Percentiles rank a stretch among this genome's conserved stretches.
Conservation (phyloP, 768 basidiomycete genomes). For the Boletus subcaerulescens region DNA sequence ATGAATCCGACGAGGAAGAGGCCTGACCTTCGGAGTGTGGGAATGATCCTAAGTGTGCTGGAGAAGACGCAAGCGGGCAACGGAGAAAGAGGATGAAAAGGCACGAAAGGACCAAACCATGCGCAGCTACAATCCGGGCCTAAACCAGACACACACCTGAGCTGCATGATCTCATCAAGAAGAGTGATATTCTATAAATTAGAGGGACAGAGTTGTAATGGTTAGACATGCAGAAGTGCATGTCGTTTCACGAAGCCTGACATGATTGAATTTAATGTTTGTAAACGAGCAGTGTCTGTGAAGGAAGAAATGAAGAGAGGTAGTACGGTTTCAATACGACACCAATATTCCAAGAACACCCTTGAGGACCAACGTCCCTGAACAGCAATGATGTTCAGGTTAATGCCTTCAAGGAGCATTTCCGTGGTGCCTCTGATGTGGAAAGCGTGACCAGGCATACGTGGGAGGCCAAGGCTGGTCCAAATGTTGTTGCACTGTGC, state of each 20-base stretch:
- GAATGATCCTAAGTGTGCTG: no score
- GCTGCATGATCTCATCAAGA: neutral
- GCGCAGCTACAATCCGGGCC: neutral
- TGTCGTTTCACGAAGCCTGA: no score
- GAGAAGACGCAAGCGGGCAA: no score
- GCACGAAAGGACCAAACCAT: neutral
- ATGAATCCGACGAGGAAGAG: no score
- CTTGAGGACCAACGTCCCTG: neutral
- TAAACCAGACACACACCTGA: neutral
- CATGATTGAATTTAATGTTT: no score
- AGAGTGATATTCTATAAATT: no score
- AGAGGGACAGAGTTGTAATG: no score
- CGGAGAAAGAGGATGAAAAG: no score
- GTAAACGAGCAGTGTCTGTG: no score
- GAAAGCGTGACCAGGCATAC: neutral
- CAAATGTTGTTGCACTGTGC: neutral
- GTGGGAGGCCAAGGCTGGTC: neutral
- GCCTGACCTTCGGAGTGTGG: no score
- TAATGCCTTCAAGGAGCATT: neutral
- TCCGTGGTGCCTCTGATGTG: neutral
- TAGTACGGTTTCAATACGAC: neutral
- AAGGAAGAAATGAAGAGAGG: neutral
- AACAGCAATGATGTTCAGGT: neutral
- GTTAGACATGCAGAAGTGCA: no score
- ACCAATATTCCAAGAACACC: neutral